Evolutionary conservation across 176 grass and related monocot species (phyloP), one percentile per base, ranked within the genome.

Genomic region (Miscanthus lutarioriparius): DNA sequence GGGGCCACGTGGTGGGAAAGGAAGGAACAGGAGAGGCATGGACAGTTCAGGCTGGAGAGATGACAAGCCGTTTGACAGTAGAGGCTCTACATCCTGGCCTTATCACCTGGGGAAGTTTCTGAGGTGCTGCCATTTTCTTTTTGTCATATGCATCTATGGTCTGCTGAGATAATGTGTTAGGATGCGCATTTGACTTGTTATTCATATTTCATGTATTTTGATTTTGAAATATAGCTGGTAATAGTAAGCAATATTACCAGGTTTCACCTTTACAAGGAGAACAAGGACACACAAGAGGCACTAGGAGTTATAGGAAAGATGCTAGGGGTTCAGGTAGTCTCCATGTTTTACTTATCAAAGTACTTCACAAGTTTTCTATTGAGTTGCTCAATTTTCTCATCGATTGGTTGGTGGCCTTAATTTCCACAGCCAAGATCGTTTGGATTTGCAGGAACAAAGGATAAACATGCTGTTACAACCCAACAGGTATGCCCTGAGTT

Each of bases 191-290:
- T 81, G 54, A 73, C n/a, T 74, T 28, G 12, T 0, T 62, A 30
- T 67, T 37, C 64, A 25, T 56, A 76, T 43, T 76, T 76, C 32
- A 7, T 76, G 10, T 39, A 14, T 74, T 74, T 4, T 49, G 71
- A 14, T 51, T 74, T 49, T 49, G 71, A 45, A 72, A 68, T 70
- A 35, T 56, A 81, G n/a, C 20, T 26, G 64, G 1, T 70, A 54
- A 53, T 11, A 13, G 2, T 37, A 56, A 70, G 2, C 2, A 39
- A 70, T 28, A 40, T 62, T 51, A 43, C 11, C 83, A 98, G 95
- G 73, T 98, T 98, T 91, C 76, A 93, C 78, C 89, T 98, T 80
- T 98, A 95, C 74, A 98, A 98, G 63, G 89, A 98, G 89, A 98
- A 98, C 87, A 98, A 88, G 85, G 92, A 93, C 35, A 98, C 95